A percentile compares a stretch with the other conserved stretches of the same genome.
Conservation (phyloP, 352 stramenopile genomes). For the Thalassiosira oceanica region DNA sequence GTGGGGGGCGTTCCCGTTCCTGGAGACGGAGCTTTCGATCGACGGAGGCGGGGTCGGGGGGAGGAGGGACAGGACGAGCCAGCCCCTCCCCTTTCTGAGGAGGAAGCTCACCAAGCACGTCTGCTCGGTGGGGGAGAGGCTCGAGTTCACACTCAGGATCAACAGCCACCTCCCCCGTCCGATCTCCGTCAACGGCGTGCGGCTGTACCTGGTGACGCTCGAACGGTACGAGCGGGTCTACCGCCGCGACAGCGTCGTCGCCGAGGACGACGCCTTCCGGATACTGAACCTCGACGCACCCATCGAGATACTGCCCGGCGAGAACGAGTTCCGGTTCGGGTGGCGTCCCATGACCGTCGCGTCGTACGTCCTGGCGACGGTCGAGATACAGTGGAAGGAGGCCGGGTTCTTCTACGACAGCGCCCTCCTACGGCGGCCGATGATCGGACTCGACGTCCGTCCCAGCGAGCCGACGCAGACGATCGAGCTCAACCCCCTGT, state of each 20-base stretch:
- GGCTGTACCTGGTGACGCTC: conserved; percentile 59
- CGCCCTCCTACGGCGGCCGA: conserved; percentile 48
- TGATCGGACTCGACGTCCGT: conserved; percentile 66
- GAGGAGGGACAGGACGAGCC: conserved; percentile 29
- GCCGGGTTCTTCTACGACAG: conserved; percentile 69
- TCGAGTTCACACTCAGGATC: conserved; percentile 49
- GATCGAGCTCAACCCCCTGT: conserved; percentile 59
- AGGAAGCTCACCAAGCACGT: conserved; percentile 60
- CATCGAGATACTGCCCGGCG: conserved; percentile 49
- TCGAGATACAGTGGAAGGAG: conserved; percentile 72
- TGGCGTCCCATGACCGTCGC: conserved; percentile 59
- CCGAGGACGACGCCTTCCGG: conserved; percentile 57
- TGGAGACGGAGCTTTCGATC: conserved; percentile 50
- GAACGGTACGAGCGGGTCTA: conserved; percentile 51
- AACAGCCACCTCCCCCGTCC: conserved; percentile 57
- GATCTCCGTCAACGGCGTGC: conserved; percentile 59
- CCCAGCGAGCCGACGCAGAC: conserved; percentile 69
- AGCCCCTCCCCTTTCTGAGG: conserved; percentile 46
- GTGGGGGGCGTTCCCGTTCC: conserved; percentile 56
- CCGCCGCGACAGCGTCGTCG: conserved; percentile 38
- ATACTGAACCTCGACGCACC: conserved; percentile 45
- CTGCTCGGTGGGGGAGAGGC: conserved; percentile 58
- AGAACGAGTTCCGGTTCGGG: conserved; percentile 55
- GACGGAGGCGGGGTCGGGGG: conserved; percentile 23
- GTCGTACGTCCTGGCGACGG: conserved; percentile 59